Evolutionary conservation across 2,329 filamentous ascomycete species (phyloP).

Genomic region (Ascochyta pisi): DNA sequence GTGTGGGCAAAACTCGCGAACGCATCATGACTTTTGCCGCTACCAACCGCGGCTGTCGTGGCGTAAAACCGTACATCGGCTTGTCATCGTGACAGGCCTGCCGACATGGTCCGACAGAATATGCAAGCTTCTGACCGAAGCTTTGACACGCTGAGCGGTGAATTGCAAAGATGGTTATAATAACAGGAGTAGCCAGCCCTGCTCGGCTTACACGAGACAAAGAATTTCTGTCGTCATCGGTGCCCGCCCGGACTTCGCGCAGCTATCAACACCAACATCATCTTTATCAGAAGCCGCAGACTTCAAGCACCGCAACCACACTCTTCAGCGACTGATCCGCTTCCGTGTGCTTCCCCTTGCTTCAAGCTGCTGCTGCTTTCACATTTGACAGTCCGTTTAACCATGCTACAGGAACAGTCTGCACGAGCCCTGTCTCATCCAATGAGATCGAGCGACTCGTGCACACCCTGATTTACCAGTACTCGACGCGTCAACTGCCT

Average conservation of each 20-base stretch:
- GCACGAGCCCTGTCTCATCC: slow-evolving; percentile 34
- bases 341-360: slow-evolving; percentile 41
- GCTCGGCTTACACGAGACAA: slow-evolving; percentile 6
- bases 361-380: slow-evolving; percentile 33
- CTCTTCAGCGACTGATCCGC: slow-evolving; percentile 30
- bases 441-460: slow-evolving; percentile 40
- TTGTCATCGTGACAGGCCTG: slow-evolving; percentile 11
- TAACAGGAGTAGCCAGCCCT: slow-evolving; percentile 3
- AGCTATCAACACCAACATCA: slow-evolving; percentile 26
- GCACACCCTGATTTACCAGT: slow-evolving; percentile 30
- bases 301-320: slow-evolving; percentile 25
- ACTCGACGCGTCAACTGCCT: slow-evolving; percentile 29
- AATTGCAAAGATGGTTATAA: not conserved
- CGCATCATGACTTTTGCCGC: slow-evolving; percentile 3
- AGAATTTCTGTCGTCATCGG: slow-evolving; percentile 22
- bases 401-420: slow-evolving; percentile 42
- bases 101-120: slow-evolving; percentile 15
- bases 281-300: slow-evolving; percentile 12
- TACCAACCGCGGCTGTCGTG: slow-evolving; percentile 2
- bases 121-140: slow-evolving; percentile 11
- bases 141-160: slow-evolving; percentile 18
- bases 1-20: not conserved
- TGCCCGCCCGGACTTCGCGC: slow-evolving; percentile 12
- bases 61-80: slow-evolving; percentile 10
- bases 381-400: slow-evolving; percentile 41